phyloP scores from a whole-genome alignment of 192 early-diverging fungal species.

The Coemansia sp. region DNA sequence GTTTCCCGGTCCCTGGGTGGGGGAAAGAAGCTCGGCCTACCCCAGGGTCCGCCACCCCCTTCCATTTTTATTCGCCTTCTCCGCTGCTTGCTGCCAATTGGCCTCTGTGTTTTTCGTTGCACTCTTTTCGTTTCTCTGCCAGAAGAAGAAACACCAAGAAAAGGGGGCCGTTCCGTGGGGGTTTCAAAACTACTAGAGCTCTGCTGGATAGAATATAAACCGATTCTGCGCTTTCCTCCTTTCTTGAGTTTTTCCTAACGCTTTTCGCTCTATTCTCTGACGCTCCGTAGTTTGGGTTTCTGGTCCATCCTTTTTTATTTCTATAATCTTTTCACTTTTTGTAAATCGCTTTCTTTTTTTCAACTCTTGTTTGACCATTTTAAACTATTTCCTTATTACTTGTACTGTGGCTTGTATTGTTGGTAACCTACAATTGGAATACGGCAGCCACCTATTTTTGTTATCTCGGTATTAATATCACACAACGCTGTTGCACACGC shows the following conservation, averaged over 20 bases:
- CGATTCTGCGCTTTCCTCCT: neutral
- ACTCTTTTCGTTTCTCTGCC: neutral
- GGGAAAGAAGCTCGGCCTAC: neutral
- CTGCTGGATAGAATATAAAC: neutral
- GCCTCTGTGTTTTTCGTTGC: neutral
- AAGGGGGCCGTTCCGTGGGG: neutral
- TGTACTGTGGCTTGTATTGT: slow-evolving; percentile 1
- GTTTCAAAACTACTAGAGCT: neutral
- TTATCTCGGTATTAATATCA: slow-evolving; percentile 2
- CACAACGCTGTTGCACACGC: neutral
- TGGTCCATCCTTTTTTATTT: slow-evolving; percentile 2
- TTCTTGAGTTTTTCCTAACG: neutral
- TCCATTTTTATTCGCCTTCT: neutral
- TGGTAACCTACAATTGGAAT: no score
- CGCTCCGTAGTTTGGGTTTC: neutral
- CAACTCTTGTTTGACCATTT: neutral
- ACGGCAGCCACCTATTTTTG: neutral
- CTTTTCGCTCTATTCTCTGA: no score
- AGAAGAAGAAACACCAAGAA: neutral
- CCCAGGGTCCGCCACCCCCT: neutral
- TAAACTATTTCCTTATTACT: neutral
- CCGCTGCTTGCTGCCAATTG: neutral
- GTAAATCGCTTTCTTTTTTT: neutral
- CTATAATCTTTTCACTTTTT: neutral
- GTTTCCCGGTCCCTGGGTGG: neutral